A percentile compares a stretch with the other conserved stretches of the same genome.
Evolutionary conservation across 1,139 yeast species (phyloP).

Genomic region (Diutina siamensis): DNA sequence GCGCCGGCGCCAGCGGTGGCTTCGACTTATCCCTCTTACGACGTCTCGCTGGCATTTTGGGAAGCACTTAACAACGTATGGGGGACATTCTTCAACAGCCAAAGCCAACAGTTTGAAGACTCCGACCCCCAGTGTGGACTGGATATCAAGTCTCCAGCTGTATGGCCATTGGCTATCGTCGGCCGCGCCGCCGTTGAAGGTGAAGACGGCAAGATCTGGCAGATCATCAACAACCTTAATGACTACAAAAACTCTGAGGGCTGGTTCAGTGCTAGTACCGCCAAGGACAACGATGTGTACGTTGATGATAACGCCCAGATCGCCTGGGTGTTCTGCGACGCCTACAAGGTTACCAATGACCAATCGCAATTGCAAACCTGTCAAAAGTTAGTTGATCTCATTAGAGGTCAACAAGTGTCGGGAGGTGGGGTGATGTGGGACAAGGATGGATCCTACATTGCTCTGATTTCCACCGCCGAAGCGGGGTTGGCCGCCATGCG

Average conservation of each 20-base stretch:
- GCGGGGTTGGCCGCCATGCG: conserved; percentile 24
- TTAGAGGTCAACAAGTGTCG: conserved; percentile 7
- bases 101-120: not conserved
- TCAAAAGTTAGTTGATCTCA: not conserved
- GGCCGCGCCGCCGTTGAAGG: not conserved
- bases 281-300: conserved; percentile 20
- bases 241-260: conserved; percentile 11
- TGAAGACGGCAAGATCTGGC: not conserved
- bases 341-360: conserved; percentile 8
- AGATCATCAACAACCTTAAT: conserved; percentile 4
- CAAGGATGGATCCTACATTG: conserved; percentile 17
- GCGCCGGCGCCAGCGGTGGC: not conserved
- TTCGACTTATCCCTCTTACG: not conserved
- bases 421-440: conserved; percentile 25
- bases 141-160: not conserved
- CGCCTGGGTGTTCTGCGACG: conserved; percentile 21
- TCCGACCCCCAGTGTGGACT: not conserved
- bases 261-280: conserved; percentile 24
- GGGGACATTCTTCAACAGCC: not conserved
- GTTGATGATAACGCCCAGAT: conserved; percentile 27
- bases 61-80: not conserved
- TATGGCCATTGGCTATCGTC: not conserved
- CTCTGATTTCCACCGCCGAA: conserved; percentile 25
- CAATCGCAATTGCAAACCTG: not conserved
- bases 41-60: not conserved